Percentiles rank a stretch among this genome's conserved stretches.
Conservation (phyloP, 78 protist species). For the Anaeramoeba flamelloides region DNA sequence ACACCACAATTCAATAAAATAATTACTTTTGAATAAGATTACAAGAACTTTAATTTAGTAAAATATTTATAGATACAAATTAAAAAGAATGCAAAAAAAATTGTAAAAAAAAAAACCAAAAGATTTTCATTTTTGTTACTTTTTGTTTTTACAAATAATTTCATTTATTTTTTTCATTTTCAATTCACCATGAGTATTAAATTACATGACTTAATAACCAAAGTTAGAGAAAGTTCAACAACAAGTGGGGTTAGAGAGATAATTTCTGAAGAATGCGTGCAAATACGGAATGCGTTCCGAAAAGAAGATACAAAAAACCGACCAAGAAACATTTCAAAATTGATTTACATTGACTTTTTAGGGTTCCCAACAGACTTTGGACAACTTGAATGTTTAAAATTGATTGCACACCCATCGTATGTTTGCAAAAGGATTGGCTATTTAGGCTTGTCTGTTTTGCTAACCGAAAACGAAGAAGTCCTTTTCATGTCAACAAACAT, state of each 20-base stretch:
- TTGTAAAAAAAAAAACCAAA: too few relatives aligned
- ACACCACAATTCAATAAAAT: too few relatives aligned
- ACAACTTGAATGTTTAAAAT: constrained; percentile 84
- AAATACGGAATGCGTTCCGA: constrained; percentile 64
- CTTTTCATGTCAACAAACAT: neutral
- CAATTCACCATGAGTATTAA: constrained; percentile 37
- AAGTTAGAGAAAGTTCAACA: constrained; percentile 67
- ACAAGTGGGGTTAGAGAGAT: constrained; percentile 85
- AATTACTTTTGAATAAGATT: too few relatives aligned
- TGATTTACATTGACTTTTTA: constrained; percentile 88
- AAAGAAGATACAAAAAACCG: constrained; percentile 58
- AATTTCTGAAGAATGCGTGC: constrained; percentile 72
- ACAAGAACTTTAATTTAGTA: too few relatives aligned
- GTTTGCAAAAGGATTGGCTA: constrained; percentile 87
- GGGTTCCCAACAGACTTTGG: constrained; percentile 59
- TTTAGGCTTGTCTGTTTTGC: constrained; percentile 67
- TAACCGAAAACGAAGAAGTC: constrained; percentile 83
- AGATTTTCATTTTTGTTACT: too few relatives aligned
- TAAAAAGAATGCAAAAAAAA: too few relatives aligned
- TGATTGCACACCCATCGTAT: constrained; percentile 63
- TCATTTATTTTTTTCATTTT: too few relatives aligned
- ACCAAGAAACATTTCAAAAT: constrained; percentile 79
- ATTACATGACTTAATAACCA: constrained; percentile 66
- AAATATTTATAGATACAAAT: too few relatives aligned
- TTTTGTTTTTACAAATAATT: too few relatives aligned